phyloP scores from a whole-genome alignment of 257 asterid genomes.

The Nicotiana otophora region DNA sequence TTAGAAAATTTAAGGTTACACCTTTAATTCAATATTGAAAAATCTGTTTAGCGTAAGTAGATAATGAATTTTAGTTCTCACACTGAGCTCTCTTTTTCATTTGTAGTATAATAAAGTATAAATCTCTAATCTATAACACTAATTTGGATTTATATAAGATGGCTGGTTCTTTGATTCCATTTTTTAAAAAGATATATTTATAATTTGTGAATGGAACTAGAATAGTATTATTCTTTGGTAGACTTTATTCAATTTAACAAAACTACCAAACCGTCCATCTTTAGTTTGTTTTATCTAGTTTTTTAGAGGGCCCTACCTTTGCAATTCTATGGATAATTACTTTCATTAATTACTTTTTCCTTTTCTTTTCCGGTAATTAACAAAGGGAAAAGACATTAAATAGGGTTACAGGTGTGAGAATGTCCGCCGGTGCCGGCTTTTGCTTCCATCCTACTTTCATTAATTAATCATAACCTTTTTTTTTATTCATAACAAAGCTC shows the following conservation, averaged over 20 bases:
- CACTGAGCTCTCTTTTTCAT: not conserved
- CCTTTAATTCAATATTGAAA: not conserved
- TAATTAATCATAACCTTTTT: slow-evolving; percentile 12
- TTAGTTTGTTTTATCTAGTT: not conserved
- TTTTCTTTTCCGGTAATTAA: slow-evolving; percentile 8
- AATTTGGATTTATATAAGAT: not conserved
- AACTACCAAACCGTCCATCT: not conserved
- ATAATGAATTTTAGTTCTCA: not conserved
- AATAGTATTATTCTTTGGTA: not conserved
- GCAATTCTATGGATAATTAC: not conserved
- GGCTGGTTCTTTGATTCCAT: not conserved
- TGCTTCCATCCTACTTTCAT: slow-evolving; percentile 24
- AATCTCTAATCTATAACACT: not conserved
- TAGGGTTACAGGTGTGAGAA: slow-evolving; percentile 29
- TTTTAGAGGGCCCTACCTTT: not conserved
- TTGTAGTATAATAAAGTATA: not conserved
- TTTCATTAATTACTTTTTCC: not conserved
- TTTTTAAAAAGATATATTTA: not conserved
- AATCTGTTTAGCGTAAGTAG: not conserved
- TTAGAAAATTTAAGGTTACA: not conserved
- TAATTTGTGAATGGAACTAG: not conserved
- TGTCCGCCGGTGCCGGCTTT: slow-evolving; percentile 55
- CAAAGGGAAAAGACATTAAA: slow-evolving; percentile 5
- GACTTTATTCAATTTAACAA: not conserved
- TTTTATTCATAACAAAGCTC: not conserved